Base-by-base conservation (phyloP, 179 eudicot species). In the Silene vulgaris region DNA sequence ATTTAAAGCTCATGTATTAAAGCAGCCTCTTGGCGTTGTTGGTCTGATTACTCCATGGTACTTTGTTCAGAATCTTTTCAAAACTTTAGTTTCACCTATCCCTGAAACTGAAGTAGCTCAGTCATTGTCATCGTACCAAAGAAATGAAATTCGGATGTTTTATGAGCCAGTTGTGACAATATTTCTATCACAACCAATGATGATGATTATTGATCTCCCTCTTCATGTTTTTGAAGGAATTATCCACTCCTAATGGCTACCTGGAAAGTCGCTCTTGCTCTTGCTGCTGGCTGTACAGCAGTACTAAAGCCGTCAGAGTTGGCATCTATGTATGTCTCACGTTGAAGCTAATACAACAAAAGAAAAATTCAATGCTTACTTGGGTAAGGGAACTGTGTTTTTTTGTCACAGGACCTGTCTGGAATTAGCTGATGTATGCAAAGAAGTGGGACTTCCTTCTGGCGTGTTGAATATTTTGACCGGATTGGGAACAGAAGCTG, bases 261-360 rank as follows among this genome's bases (percentile, higher is more conserved):
- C 23, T 95, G 99, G 99, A 95, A 95, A 88, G 99, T 95, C 81
- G 99, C 99, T 79, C 93, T 97, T 71, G 97, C 99, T 70, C 89
- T 95, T 80, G 97, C 99, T 70, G 99, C 99, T 82, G 99, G 99
- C 5, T 95, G 99, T 88, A 85, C 97, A 75, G 97, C 93, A 57
- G 82, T 95, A 77, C 93, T 95, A 75, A 95, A 95, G 82, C 99
- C 99, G 19, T 95, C 99, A 23, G 97, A 95, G 74, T 73, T 92
- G 80, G 90, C 97, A 68, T 92, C 99, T 30, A 26, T 90, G 99
- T 95, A 85, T 76, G 93, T 82, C 13, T 69, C 35, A n/a, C 61
- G 65, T 30, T 65, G 8, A 65, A 57, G 14, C 66, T 35, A 9
- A 28, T 11, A 0, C 14, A 12, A 21, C 2, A 28, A 17, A 8